These are phyloP conservation scores for Mycena chlorophos DNA, from an alignment of 768 basidiomycete genomes.

Conservation along the genomic window DNA sequence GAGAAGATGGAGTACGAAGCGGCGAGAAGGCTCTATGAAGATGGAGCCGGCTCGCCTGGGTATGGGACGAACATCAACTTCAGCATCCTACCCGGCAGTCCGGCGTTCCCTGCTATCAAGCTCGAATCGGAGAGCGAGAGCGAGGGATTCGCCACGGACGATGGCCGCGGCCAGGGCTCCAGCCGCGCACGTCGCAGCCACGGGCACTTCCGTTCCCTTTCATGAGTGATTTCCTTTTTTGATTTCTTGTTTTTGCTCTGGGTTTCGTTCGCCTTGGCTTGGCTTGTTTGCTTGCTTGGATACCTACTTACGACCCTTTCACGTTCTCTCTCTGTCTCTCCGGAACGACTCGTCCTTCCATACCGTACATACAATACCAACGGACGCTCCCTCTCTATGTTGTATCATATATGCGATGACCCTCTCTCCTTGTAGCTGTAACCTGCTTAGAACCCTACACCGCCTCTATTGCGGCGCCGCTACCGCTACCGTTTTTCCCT, in stretches of 20 bases:
- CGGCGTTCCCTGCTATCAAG: slow-evolving; percentile 61
- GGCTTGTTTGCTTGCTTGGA: slow-evolving; percentile 28
- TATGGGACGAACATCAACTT: slow-evolving; percentile 79
- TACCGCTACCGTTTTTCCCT: background rate
- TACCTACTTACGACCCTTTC: slow-evolving; percentile 3
- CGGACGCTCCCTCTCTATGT: background rate
- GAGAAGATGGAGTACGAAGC: slow-evolving; percentile 94
- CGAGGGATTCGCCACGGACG: slow-evolving; percentile 59
- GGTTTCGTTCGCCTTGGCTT: slow-evolving; percentile 22
- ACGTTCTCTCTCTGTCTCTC: too few species aligned
- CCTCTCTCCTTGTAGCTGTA: slow-evolving; percentile 28
- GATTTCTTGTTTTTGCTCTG: slow-evolving; percentile 17
- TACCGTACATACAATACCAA: background rate
- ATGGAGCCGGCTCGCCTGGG: slow-evolving; percentile 56
- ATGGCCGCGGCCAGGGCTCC: slow-evolving; percentile 36
- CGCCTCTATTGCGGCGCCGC: slow-evolving; percentile 26
- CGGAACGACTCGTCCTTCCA: too few species aligned
- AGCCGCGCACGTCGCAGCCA: too few species aligned
- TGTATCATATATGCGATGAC: slow-evolving; percentile 16
- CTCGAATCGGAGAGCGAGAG: slow-evolving; percentile 71
- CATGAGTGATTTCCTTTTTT: slow-evolving; percentile 24
- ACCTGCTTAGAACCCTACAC: slow-evolving; percentile 23
- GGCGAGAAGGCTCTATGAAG: slow-evolving; percentile 83
- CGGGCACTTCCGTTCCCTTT: slow-evolving; percentile 33
- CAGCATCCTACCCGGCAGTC: slow-evolving; percentile 73